A percentile compares a stretch with the other conserved stretches of the same genome.
Conservation (phyloP, 257 asterid species). For the Euphrasia confusa region DNA sequence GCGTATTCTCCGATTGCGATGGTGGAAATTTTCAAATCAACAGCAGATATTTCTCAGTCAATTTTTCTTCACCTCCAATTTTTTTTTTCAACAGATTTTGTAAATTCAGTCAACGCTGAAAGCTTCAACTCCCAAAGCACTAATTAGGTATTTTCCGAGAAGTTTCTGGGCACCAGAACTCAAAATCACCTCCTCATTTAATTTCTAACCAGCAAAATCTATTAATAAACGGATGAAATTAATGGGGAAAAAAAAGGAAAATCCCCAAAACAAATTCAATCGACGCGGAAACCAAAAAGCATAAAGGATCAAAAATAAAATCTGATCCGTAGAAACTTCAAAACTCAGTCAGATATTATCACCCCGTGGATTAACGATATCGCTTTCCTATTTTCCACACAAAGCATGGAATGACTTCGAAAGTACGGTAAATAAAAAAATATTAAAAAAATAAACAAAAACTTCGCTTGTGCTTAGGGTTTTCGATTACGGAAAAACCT, state of each 20-base stretch:
- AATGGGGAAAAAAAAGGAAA: background rate
- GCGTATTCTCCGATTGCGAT: slow-evolving; percentile 2
- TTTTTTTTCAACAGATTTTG: slow-evolving; percentile 6
- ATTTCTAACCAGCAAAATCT: background rate
- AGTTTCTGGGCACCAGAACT: background rate
- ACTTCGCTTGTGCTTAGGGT: slow-evolving; percentile 39
- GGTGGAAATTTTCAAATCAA: background rate
- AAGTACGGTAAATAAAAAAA: slow-evolving; percentile 29
- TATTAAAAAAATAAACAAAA: background rate
- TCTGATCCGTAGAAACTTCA: slow-evolving; percentile 24
- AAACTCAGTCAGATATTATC: slow-evolving; percentile 34
- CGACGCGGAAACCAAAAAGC: slow-evolving; percentile 6
- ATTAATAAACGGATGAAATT: background rate
- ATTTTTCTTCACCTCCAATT: slow-evolving; percentile 25
- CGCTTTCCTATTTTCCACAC: slow-evolving; percentile 27
- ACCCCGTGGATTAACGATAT: slow-evolving; percentile 22
- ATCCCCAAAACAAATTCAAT: slow-evolving; percentile 29
- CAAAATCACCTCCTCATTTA: slow-evolving; percentile 7
- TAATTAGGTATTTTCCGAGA: background rate
- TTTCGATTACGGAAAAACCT: slow-evolving; percentile 29
- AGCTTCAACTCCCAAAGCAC: slow-evolving; percentile 23
- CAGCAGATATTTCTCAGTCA: slow-evolving; percentile 16
- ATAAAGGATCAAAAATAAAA: background rate
- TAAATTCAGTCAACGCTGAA: slow-evolving; percentile 26
- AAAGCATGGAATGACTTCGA: slow-evolving; percentile 58